Conservation (phyloP, 1,284 basidiomycete genomes). For the Pholiota adiposa region DNA sequence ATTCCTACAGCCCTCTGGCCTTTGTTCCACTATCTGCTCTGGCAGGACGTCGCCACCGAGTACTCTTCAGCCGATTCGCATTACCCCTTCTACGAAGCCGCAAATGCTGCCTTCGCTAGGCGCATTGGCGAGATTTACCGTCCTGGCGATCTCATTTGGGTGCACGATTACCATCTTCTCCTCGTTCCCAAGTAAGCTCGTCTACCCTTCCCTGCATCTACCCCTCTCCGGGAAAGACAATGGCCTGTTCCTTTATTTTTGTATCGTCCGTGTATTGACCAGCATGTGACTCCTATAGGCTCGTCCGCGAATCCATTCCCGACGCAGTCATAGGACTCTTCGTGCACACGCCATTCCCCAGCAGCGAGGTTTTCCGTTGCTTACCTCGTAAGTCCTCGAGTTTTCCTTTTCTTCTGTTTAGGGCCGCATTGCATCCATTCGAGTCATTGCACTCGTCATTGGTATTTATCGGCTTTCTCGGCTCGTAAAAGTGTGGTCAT, state of each 20-base stretch:
- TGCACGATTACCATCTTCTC: constrained; percentile 93
- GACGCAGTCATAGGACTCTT: constrained; percentile 90
- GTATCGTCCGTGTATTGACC: neutral
- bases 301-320: constrained; percentile 80
- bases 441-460: neutral
- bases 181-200: constrained; percentile 69
- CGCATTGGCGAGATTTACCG: constrained; percentile 78
- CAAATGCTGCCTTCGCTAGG: constrained; percentile 87
- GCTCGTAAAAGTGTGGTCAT: neutral
- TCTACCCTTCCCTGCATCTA: neutral
- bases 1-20: constrained; percentile 86
- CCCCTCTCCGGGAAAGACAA: constrained; percentile 6
- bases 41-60: constrained; percentile 91
- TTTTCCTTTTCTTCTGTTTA: constrained; percentile 6
- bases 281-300: constrained; percentile 34
- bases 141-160: constrained; percentile 91
- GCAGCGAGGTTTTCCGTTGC: constrained; percentile 95
- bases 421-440: neutral
- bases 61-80: constrained; percentile 82
- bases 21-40: constrained; percentile 97
- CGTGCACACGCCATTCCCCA: constrained; percentile 97
- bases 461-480: neutral
- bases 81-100: constrained; percentile 85
- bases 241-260: neutral
- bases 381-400: constrained; percentile 68